Percentiles rank a stretch among this genome's conserved stretches.
Conservation (phyloP, 1,139 yeast genomes). For the Saccharomyces hybrid region DNA sequence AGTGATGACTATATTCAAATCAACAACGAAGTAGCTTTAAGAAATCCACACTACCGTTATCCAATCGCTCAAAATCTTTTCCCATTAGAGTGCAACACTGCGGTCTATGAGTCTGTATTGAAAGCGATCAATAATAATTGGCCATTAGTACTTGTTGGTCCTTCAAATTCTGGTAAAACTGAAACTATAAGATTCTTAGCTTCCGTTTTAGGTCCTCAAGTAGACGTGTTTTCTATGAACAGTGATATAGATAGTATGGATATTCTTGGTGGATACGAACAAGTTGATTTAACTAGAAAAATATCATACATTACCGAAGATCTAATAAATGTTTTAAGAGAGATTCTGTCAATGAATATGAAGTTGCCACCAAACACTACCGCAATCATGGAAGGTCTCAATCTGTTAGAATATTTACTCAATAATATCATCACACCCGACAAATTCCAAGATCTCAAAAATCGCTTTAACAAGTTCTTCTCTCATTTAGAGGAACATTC, state of each 20-base stretch:
- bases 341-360: slow-evolving; percentile 37
- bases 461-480: slow-evolving; percentile 27
- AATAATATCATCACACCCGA: slow-evolving; percentile 21
- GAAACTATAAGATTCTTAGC: slow-evolving; percentile 66
- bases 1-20: slow-evolving; percentile 51
- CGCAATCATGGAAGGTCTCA: slow-evolving; percentile 24
- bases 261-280: slow-evolving; percentile 94
- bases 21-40: slow-evolving; percentile 47
- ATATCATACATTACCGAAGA: slow-evolving; percentile 38
- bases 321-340: slow-evolving; percentile 34
- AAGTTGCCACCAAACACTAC: slow-evolving; percentile 15
- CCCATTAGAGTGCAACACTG: slow-evolving; percentile 60
- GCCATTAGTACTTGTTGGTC: slow-evolving; percentile 84
- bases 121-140: slow-evolving; percentile 66
- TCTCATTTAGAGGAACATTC: slow-evolving; percentile 27
- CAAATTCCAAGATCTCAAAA: slow-evolving; percentile 33
- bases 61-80: slow-evolving; percentile 37
- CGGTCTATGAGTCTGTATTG: slow-evolving; percentile 59
- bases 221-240: slow-evolving; percentile 87
- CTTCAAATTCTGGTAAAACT: slow-evolving; percentile 83
- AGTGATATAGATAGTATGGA: slow-evolving; percentile 95
- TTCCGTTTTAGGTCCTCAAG: slow-evolving; percentile 55
- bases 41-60: slow-evolving; percentile 39
- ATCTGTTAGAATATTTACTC: slow-evolving; percentile 27
- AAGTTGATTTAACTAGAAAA: slow-evolving; percentile 66